Conservation (phyloP, 192 early-diverging fungal species). For the Backusella liffmaniae region DNA sequence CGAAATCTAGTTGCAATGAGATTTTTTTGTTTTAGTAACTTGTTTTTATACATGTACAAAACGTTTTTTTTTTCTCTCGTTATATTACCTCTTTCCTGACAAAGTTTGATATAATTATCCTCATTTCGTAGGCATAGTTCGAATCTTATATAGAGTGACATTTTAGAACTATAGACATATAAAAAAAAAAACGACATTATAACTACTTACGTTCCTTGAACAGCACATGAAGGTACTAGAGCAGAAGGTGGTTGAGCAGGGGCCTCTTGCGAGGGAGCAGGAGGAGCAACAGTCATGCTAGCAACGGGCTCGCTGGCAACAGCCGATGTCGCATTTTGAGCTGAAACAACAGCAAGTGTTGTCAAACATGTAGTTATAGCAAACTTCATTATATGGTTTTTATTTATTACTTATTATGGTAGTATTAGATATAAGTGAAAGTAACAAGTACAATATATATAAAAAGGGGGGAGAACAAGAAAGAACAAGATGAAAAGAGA, state of each 20-base stretch:
- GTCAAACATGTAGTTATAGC: background rate
- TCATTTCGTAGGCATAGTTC: constrained; percentile 17
- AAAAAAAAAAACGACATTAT: background rate
- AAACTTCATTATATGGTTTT: background rate
- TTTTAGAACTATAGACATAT: background rate
- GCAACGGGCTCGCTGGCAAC: background rate
- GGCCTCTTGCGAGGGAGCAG: background rate
- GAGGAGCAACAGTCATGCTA: background rate
- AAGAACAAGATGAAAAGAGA: background rate
- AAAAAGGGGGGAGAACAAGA: background rate
- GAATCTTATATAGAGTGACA: background rate
- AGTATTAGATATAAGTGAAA: background rate
- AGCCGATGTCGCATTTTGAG: background rate
- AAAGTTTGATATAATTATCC: constrained; percentile 22
- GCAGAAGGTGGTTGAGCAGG: background rate
- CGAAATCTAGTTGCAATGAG: constrained; percentile 6
- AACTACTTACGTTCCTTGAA: constrained; percentile 16
- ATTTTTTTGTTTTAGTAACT: background rate
- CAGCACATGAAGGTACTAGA: background rate
- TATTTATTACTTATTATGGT: background rate
- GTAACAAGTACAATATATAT: too few species aligned
- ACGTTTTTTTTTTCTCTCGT: background rate
- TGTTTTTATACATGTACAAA: background rate
- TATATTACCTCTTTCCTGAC: constrained; percentile 13
- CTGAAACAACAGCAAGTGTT: background rate